Conservation (phyloP, 192 early-diverging fungal species). For the Podila horticola region DNA sequence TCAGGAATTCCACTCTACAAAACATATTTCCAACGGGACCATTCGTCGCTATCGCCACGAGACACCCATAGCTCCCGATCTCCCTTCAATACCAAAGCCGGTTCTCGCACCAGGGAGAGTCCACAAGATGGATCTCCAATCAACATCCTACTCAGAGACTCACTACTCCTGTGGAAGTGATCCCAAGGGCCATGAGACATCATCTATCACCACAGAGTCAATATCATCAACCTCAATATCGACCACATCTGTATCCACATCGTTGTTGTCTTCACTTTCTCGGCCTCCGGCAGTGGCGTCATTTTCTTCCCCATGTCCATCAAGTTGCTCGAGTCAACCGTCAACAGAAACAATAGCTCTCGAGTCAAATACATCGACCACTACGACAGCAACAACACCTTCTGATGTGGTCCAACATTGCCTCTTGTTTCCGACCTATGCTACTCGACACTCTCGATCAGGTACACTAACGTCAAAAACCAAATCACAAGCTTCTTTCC, state of each 20-base stretch:
- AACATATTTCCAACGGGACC: too few species aligned
- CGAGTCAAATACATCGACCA: neutral
- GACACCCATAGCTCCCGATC: neutral
- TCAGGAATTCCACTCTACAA: neutral
- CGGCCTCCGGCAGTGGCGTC: neutral
- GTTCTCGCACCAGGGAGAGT: neutral
- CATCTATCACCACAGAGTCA: neutral
- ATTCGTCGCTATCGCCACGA: neutral
- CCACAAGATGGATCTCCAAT: too few species aligned
- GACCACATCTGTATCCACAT: neutral
- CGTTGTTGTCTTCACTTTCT: neutral
- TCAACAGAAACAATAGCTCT: conserved; percentile 4
- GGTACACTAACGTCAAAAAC: conserved; percentile 14
- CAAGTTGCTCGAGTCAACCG: neutral
- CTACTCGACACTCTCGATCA: conserved; percentile 44
- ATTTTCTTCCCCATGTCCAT: too few species aligned
- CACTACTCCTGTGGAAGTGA: too few species aligned
- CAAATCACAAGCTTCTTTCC: too few species aligned
- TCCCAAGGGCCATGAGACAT: too few species aligned
- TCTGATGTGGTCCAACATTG: conserved; percentile 49
- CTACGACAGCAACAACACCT: neutral
- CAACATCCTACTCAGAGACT: too few species aligned
- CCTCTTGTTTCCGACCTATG: conserved; percentile 61
- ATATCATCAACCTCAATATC: neutral
- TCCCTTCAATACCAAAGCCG: neutral